Conservation (phyloP, 1,284 basidiomycete species). For the Cutaneotrichosporon cyanovorans region DNA sequence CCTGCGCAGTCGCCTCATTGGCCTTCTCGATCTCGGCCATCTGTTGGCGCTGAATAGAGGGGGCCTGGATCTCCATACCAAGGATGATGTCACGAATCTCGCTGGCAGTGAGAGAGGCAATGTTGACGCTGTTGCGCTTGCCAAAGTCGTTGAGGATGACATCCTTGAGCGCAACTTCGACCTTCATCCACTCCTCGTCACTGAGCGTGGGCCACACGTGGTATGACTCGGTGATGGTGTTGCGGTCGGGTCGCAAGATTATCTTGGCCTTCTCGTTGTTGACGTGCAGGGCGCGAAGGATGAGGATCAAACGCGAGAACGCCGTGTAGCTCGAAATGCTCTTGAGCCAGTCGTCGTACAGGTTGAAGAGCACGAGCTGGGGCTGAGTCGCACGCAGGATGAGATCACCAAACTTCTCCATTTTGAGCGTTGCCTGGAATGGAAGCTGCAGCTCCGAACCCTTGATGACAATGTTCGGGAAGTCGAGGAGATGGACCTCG, state of each 20-base stretch:
- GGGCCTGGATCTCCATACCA: constrained; percentile 67
- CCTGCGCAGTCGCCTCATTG: constrained; percentile 85
- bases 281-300: constrained; percentile 93
- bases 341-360: constrained; percentile 99
- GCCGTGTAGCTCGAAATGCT: constrained; percentile 98
- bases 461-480: constrained; percentile 99
- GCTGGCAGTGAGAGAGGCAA: constrained; percentile 89
- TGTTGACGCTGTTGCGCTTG: constrained; percentile 98
- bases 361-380: constrained; percentile 73
- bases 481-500: constrained; percentile 96
- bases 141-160: constrained; percentile 93
- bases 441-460: constrained; percentile 96
- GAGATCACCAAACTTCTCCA: constrained; percentile 99
- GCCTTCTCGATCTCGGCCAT: constrained; percentile 99
- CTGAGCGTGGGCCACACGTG: constrained; percentile 94
- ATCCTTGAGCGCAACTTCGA: constrained; percentile 94
- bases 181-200: constrained; percentile 99
- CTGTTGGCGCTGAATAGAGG: constrained; percentile 81
- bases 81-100: constrained; percentile 96
- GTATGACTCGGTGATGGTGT: constrained; percentile 93
- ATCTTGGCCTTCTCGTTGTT: constrained; percentile 99
- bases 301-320: constrained; percentile 92
- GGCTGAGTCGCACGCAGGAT: constrained; percentile 54
- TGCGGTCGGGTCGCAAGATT: constrained; percentile 83
- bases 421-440: constrained; percentile 99